Evolutionary conservation across 179 eudicot species (phyloP).

Genomic region (Silene vulgaris): DNA sequence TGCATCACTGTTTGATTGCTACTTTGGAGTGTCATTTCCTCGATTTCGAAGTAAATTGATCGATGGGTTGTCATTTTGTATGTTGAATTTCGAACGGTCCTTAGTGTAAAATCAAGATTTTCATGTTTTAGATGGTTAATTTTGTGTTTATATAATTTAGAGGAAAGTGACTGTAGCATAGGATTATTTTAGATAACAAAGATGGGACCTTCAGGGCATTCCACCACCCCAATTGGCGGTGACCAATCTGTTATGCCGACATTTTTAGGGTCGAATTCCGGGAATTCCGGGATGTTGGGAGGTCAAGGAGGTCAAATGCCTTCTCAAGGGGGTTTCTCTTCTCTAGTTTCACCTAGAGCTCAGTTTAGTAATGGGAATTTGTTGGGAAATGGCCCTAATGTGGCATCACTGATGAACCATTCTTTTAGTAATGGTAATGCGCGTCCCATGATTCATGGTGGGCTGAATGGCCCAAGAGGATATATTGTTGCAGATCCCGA

Average conservation of each 20-base stretch:
- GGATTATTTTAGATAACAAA: conserved; percentile 21
- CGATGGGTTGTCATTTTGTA: conserved; percentile 21
- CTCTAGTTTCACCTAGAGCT: conserved; percentile 64
- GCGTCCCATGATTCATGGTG: conserved; percentile 47
- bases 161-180: conserved; percentile 16
- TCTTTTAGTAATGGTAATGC: conserved; percentile 65
- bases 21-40: conserved; percentile 28
- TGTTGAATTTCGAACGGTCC: conserved; percentile 9
- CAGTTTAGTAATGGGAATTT: conserved; percentile 67
- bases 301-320: conserved; percentile 66
- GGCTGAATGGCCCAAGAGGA: conserved; percentile 46
- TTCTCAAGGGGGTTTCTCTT: conserved; percentile 62
- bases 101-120: conserved; percentile 23
- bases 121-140: conserved; percentile 35
- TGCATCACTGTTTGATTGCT: conserved; percentile 24
- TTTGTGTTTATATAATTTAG: not conserved
- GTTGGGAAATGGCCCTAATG: conserved; percentile 71
- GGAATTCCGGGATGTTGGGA: conserved; percentile 66
- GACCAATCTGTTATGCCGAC: conserved; percentile 67
- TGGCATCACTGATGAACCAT: conserved; percentile 67
- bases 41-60: conserved; percentile 21
- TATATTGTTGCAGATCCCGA: conserved; percentile 62
- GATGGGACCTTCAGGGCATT: conserved; percentile 80
- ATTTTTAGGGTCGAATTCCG: conserved; percentile 71
- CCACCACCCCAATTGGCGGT: conserved; percentile 64